Base-by-base conservation (phyloP, 2,329 filamentous ascomycete species). In the Teratosphaeria epicoccoides region DNA sequence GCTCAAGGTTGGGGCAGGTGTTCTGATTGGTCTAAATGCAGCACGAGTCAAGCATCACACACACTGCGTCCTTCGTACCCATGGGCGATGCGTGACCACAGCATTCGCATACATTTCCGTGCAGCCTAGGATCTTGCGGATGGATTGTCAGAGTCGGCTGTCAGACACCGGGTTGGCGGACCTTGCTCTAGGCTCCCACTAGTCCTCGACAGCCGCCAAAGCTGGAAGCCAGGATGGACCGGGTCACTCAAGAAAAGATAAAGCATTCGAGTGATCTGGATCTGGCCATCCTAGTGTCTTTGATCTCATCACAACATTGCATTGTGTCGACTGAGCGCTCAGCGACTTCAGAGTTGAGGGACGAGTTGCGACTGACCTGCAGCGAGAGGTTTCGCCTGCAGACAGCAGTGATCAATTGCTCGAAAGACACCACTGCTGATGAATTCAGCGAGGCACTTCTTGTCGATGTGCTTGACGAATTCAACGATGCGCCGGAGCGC, bases 251-350 rank as follows among this genome's bases (percentile, higher is more conserved):
- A 24, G 49, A 52, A 20, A 85, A 84, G 68, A 79, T 94, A 61
- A 85, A 90, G 64, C 78, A 81, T 59, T 76, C 97, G 57, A 87
- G 84, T 63, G 90, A 96, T 71, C 77, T 96, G 40, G 90, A 96
- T 71, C 80, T 97, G 54, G 93, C 91, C 23, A 73, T 86, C 12
- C 77, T 97, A 40, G 79, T 96, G 48, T 90, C 85, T 65, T 79
- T 97, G 49, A 77, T 89, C 56, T 82, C 84, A 54, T 79, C 84
- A 58, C 87, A 95, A 68, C 90, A 97, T 68, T 95, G 88, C 71
- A 82, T 97, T 61, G 82, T 97, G 63, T 85, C 88, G 69, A 86
- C 87, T 14, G 79, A 83, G 2, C 67, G 72, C 4, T 72, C 79
- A 25, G 47, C 43, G 2, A 53, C 52, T 20, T 52, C 55, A 17